Percentiles rank a stretch among this genome's conserved stretches.
Evolutionary conservation across 768 basidiomycete species (phyloP).

Genomic region (Jaapia argillacea): DNA sequence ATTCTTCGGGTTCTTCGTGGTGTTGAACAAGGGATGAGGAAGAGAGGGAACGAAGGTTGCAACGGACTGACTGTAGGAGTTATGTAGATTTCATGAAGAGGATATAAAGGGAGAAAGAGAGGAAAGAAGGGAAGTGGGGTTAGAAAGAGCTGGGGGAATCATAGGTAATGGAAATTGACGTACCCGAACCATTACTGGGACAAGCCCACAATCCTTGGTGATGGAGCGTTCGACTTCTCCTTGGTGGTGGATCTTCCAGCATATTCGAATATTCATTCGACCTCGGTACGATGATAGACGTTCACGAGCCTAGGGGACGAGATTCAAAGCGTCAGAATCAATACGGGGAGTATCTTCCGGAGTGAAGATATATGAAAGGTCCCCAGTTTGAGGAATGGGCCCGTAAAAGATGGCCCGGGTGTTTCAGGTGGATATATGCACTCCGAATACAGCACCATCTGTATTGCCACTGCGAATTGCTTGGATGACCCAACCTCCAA

Average conservation of each 20-base stretch:
- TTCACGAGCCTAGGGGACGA: constrained; percentile 68
- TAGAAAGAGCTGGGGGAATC: neutral
- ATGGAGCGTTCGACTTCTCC: constrained; percentile 59
- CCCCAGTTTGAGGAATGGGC: no score
- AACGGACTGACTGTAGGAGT: constrained; percentile 81
- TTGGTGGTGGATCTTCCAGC: constrained; percentile 66
- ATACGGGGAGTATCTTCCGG: no score
- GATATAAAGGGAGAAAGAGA: neutral
- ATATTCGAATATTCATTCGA: constrained; percentile 77
- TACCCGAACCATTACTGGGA: constrained; percentile 97
- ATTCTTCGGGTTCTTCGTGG: constrained; percentile 97
- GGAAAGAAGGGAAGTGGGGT: no score
- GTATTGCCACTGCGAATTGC: no score
- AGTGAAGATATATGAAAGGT: no score
- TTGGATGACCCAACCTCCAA: no score
- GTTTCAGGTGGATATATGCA: no score
- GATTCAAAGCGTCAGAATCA: no score
- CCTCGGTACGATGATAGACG: constrained; percentile 87
- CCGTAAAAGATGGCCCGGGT: no score
- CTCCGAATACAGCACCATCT: no score
- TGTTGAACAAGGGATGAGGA: constrained; percentile 80
- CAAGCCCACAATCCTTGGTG: constrained; percentile 77
- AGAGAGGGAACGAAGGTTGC: constrained; percentile 80
- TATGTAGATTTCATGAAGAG: neutral
- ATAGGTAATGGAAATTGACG: constrained; percentile 19